phyloP scores from a whole-genome alignment of 805 yeast species.

The Nakazawaea populi region DNA sequence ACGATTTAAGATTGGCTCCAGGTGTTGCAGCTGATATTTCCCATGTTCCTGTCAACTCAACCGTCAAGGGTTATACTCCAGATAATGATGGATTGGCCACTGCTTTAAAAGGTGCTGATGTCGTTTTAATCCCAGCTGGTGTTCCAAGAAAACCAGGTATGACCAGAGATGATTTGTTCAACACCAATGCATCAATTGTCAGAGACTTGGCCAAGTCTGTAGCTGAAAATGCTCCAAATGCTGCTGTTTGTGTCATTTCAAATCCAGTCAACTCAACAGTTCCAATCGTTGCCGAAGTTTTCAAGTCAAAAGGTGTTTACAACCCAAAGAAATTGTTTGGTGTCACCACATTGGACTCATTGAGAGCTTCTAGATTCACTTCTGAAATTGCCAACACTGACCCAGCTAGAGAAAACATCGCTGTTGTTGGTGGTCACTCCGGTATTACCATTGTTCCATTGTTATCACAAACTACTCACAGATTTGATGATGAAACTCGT shows the following conservation, averaged over 20 bases:
- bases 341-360: constrained; percentile 90
- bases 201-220: constrained; percentile 85
- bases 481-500: constrained; percentile 51
- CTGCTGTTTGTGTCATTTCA: constrained; percentile 75
- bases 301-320: constrained; percentile 80
- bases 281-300: constrained; percentile 91
- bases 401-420: constrained; percentile 72
- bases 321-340: constrained; percentile 91
- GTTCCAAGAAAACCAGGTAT: constrained; percentile 98
- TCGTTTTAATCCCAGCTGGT: constrained; percentile 94
- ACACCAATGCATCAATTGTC: constrained; percentile 93
- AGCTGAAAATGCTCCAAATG: constrained; percentile 80
- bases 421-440: constrained; percentile 96
- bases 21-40: constrained; percentile 97
- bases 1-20: constrained; percentile 87
- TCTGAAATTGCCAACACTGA: constrained; percentile 61
- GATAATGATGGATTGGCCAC: constrained; percentile 65
- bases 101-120: constrained; percentile 76
- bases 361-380: constrained; percentile 85
- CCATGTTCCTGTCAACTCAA: constrained; percentile 89
- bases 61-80: constrained; percentile 83
- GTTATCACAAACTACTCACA: constrained; percentile 77
- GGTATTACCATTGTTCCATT: constrained; percentile 95
- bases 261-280: constrained; percentile 98
- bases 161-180: constrained; percentile 96